phyloP scores from a whole-genome alignment of 2,329 filamentous ascomycete species.

The Raffaelea ambrosiae region DNA sequence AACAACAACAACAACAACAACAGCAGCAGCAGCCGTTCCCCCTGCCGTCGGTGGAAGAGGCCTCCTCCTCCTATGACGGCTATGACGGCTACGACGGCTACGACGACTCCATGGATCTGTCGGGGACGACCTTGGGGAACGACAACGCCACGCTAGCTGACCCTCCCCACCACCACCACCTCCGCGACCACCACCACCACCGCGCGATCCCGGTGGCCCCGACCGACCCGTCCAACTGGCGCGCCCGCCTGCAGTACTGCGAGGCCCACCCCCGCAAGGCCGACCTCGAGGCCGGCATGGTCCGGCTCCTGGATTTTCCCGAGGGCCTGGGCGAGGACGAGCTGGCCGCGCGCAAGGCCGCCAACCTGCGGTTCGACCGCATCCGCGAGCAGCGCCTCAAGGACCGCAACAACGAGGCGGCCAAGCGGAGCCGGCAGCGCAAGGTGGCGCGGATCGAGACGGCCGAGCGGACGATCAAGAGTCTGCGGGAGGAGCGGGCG shows the following conservation, averaged over 20 bases:
- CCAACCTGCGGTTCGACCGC: slow-evolving; percentile 14
- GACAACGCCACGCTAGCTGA: no score
- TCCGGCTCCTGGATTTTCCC: slow-evolving; percentile 13
- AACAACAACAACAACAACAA: no score
- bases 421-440: slow-evolving; percentile 15
- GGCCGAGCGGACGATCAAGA: slow-evolving; percentile 8
- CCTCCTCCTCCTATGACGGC: no score
- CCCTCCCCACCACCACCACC: no score
- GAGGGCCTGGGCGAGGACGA: slow-evolving; percentile 7
- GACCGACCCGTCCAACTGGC: slow-evolving; percentile 12
- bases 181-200: no score
- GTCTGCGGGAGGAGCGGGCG: slow-evolving; percentile 3
- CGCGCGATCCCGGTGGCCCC: no score
- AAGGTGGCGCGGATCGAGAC: slow-evolving; percentile 13
- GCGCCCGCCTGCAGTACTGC: slow-evolving; percentile 13
- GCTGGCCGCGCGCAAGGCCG: slow-evolving; percentile 8
- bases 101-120: background rate
- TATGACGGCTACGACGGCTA: background rate
- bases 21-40: no score
- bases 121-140: no score
- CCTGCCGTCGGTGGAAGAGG: no score
- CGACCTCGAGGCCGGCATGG: slow-evolving; percentile 9
- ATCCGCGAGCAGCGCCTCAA: slow-evolving; percentile 15
- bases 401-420: slow-evolving; percentile 16
- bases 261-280: slow-evolving; percentile 10